Conservation (phyloP, 1,139 yeast species). For the Nakaseomyces sp. region DNA sequence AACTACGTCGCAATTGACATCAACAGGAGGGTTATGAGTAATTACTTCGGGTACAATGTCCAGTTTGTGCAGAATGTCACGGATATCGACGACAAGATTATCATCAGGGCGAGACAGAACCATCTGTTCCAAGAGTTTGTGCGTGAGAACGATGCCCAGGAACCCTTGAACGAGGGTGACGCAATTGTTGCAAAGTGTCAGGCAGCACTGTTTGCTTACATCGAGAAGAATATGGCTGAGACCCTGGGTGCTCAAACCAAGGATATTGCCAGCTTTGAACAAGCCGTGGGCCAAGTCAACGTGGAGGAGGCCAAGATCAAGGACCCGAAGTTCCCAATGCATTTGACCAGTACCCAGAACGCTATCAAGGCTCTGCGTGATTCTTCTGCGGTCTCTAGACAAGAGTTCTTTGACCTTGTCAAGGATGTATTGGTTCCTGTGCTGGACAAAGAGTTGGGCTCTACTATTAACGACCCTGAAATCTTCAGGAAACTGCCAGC, state of each 20-base stretch:
- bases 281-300: conserved; percentile 48
- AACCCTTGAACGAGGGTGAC: conserved; percentile 26
- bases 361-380: conserved; percentile 42
- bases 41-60: conserved; percentile 84
- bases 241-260: conserved; percentile 20
- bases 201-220: conserved; percentile 42
- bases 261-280: conserved; percentile 34
- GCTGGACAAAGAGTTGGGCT: conserved; percentile 65
- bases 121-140: conserved; percentile 60
- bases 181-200: conserved; percentile 35
- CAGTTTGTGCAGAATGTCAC: conserved; percentile 92
- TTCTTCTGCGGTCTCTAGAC: conserved; percentile 19
- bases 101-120: conserved; percentile 85
- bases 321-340: conserved; percentile 83
- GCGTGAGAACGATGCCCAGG: conserved; percentile 21
- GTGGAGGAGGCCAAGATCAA: conserved; percentile 41
- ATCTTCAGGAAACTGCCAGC: conserved; percentile 78
- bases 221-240: conserved; percentile 43
- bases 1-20: conserved; percentile 93
- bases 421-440: conserved; percentile 69
- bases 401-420: conserved; percentile 41
- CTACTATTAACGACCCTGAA: conserved; percentile 72
- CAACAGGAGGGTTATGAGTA: conserved; percentile 76
- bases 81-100: conserved; percentile 94
- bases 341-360: conserved; percentile 51